phyloP scores from a whole-genome alignment of 1,284 basidiomycete species.

The Baeospora myosura region DNA sequence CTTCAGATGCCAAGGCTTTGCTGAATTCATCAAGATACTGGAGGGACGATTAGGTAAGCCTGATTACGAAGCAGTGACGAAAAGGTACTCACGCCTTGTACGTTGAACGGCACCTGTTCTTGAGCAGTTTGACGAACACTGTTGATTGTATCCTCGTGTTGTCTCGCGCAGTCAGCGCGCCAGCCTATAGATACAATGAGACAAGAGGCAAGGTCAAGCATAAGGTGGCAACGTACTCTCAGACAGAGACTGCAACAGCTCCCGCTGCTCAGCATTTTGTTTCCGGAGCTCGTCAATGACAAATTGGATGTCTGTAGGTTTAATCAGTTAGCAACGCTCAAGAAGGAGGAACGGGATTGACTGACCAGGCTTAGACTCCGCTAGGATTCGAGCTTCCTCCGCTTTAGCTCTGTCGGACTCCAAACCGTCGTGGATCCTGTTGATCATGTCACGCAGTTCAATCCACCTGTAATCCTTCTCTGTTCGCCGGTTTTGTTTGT shows the following conservation, averaged over 20 bases:
- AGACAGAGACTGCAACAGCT: constrained; percentile 39
- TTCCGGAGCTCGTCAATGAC: constrained; percentile 44
- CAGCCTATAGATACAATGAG: constrained; percentile 32
- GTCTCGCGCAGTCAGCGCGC: constrained; percentile 52
- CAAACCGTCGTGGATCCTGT: constrained; percentile 46
- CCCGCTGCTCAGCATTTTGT: constrained; percentile 46
- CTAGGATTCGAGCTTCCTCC: constrained; percentile 42
- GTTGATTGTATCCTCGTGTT: constrained; percentile 56
- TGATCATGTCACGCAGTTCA: constrained; percentile 51
- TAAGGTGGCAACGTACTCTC: constrained; percentile 34
- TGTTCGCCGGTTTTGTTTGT: constrained; percentile 46
- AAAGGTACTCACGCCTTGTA: constrained; percentile 51
- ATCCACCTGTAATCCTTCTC: constrained; percentile 47
- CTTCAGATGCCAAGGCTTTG: constrained; percentile 69
- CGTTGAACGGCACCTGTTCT: constrained; percentile 69
- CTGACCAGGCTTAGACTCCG: constrained; percentile 44
- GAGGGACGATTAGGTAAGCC: constrained; percentile 8
- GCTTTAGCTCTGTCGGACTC: constrained; percentile 38
- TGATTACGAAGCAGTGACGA: background rate
- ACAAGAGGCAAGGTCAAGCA: background rate
- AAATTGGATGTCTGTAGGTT: constrained; percentile 39
- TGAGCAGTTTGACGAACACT: constrained; percentile 58
- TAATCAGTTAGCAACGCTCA: background rate
- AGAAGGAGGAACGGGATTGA: constrained; percentile 2
- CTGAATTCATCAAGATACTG: constrained; percentile 77